A percentile compares a stretch with the other conserved stretches of the same genome.
Conservation (phyloP, 2,329 filamentous ascomycete genomes). For the Cladobotryum protrusum region DNA sequence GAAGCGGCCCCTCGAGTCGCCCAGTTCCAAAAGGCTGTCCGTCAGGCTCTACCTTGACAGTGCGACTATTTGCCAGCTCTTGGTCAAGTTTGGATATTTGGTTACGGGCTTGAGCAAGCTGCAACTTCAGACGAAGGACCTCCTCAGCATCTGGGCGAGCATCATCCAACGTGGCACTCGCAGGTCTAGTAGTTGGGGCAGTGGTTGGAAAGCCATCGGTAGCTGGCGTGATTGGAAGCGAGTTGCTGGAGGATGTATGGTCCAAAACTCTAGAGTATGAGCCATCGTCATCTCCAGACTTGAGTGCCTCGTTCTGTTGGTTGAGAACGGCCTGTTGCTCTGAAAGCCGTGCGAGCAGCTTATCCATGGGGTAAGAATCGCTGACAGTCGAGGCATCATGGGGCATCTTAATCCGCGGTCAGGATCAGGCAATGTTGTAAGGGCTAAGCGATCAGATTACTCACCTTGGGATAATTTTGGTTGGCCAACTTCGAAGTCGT, state of each 20-base stretch:
- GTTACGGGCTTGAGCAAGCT: slow-evolving; percentile 64
- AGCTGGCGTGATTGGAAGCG: slow-evolving; percentile 57
- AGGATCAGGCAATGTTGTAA: slow-evolving; percentile 16
- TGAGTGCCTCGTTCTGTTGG: slow-evolving; percentile 52
- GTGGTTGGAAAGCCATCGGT: slow-evolving; percentile 47
- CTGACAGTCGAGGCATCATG: slow-evolving; percentile 33
- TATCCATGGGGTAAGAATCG: slow-evolving; percentile 57
- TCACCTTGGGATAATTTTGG: slow-evolving; percentile 48
- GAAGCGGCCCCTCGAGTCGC: slow-evolving; percentile 15
- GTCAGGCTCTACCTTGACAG: slow-evolving; percentile 47
- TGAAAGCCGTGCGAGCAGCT: slow-evolving; percentile 65
- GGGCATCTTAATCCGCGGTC: slow-evolving; percentile 38
- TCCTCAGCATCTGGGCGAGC: slow-evolving; percentile 44
- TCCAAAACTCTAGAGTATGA: slow-evolving; percentile 34
- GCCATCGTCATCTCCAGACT: slow-evolving; percentile 32
- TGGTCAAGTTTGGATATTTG: slow-evolving; percentile 66
- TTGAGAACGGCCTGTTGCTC: slow-evolving; percentile 59
- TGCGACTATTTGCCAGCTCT: slow-evolving; percentile 60
- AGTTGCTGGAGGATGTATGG: slow-evolving; percentile 48
- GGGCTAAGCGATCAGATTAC: slow-evolving; percentile 1
- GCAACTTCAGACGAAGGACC: slow-evolving; percentile 60
- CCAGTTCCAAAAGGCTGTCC: slow-evolving; percentile 14
- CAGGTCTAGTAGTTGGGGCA: slow-evolving; percentile 44
- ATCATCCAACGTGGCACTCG: slow-evolving; percentile 45
- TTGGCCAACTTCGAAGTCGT: slow-evolving; percentile 50